Conservation (phyloP, 208 protist genomes). For the Trypanosoma scelopori region DNA sequence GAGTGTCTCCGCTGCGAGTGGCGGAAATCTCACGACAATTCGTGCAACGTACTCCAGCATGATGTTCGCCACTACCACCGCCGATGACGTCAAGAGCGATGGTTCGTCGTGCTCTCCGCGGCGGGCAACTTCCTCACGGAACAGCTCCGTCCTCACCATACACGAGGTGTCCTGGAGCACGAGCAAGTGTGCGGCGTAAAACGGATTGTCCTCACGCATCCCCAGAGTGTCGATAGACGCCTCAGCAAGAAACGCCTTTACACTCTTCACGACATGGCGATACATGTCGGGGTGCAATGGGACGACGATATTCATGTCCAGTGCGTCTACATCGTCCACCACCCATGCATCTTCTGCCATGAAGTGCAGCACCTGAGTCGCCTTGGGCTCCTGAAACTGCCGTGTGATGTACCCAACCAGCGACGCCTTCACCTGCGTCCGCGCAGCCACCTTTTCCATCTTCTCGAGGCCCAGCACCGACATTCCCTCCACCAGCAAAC, state of each 20-base stretch:
- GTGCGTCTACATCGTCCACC: constrained; percentile 46
- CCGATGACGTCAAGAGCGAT: constrained; percentile 54
- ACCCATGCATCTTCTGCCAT: constrained; percentile 73
- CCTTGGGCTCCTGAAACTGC: constrained; percentile 60
- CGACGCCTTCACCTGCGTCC: constrained; percentile 47
- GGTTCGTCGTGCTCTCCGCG: constrained; percentile 32
- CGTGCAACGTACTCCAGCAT: constrained; percentile 79
- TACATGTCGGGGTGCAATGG: constrained; percentile 57
- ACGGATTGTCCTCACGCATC: constrained; percentile 63
- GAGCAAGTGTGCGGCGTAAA: constrained; percentile 62
- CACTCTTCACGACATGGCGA: constrained; percentile 43
- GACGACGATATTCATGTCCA: constrained; percentile 58
- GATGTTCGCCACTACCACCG: constrained; percentile 54
- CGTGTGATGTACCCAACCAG: constrained; percentile 49
- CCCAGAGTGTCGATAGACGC: constrained; percentile 23
- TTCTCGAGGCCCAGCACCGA: constrained; percentile 50
- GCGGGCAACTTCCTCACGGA: constrained; percentile 39
- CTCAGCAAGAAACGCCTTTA: constrained; percentile 62
- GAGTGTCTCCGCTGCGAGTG: constrained; percentile 67
- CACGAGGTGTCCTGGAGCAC: constrained; percentile 59
- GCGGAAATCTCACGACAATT: constrained; percentile 71
- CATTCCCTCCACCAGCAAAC: constrained; percentile 67
- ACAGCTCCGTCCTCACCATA: constrained; percentile 54
- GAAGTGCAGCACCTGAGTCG: constrained; percentile 54
- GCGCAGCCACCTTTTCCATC: constrained; percentile 40